Percentiles rank a stretch among this genome's conserved stretches.
Conservation (phyloP, 192 early-diverging fungal species). For the Coemansia sp. region DNA sequence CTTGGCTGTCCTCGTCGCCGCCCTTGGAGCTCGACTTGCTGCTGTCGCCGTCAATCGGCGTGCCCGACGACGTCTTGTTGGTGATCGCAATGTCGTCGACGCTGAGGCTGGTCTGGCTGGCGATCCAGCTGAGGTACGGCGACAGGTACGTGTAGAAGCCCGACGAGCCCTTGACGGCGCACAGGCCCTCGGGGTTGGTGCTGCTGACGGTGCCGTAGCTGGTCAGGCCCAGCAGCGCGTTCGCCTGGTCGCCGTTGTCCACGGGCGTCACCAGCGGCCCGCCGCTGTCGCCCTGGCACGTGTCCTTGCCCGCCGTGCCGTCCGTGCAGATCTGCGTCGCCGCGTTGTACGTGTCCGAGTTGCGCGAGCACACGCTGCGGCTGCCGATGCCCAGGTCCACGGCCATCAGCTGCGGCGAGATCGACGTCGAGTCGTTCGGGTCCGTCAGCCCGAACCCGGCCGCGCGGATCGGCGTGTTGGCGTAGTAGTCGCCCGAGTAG, state of each 20-base stretch:
- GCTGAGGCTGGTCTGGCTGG: constrained; percentile 6
- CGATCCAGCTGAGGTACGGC: constrained; percentile 40
- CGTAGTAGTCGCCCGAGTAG: constrained; percentile 13
- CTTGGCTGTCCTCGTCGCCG: neutral
- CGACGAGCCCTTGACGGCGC: constrained; percentile 19
- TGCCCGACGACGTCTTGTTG: constrained; percentile 14
- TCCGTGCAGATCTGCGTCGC: constrained; percentile 42
- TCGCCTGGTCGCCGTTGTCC: constrained; percentile 3
- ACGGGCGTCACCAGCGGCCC: constrained; percentile 33
- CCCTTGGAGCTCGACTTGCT: too few relatives aligned
- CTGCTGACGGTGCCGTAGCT: constrained; percentile 28
- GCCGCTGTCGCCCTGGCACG: constrained; percentile 47
- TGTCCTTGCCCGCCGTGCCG: constrained; percentile 27
- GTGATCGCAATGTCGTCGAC: constrained; percentile 9
- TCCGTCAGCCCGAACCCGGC: constrained; percentile 44
- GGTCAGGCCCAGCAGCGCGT: constrained; percentile 30
- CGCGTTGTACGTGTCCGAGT: constrained; percentile 6
- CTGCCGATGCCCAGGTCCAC: constrained; percentile 24
- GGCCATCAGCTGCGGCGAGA: constrained; percentile 27
- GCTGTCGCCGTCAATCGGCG: neutral
- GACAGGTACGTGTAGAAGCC: constrained; percentile 45
- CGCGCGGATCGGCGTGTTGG: constrained; percentile 19
- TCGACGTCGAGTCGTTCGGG: neutral
- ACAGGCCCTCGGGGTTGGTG: constrained; percentile 18
- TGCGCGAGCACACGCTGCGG: constrained; percentile 7